Conservation (phyloP, 139 green algal species). For the Spirogloea muscicola region DNA sequence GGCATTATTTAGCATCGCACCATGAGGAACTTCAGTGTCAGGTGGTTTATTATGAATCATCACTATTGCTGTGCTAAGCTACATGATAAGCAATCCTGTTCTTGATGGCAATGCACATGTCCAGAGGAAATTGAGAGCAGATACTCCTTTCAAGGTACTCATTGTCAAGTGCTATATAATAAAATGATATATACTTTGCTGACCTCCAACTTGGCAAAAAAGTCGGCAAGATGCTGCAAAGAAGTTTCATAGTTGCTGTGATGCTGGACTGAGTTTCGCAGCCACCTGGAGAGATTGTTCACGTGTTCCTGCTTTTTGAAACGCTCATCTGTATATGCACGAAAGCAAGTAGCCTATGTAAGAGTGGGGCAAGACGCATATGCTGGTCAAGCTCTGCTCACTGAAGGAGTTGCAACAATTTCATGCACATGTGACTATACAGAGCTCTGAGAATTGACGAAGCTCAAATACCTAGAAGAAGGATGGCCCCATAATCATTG, state of each 20-base stretch:
- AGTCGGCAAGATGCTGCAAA: too few relatives aligned
- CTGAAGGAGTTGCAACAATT: not conserved
- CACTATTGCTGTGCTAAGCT: too few relatives aligned
- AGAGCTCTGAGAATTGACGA: not conserved
- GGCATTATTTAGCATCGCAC: too few relatives aligned
- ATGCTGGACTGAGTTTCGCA: not conserved
- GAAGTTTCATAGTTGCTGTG: constrained; percentile 7
- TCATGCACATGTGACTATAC: not conserved
- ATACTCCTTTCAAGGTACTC: too few relatives aligned
- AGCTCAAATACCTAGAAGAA: constrained; percentile 71
- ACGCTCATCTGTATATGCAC: not conserved
- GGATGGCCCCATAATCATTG: constrained; percentile 85
- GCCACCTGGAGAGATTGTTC: constrained; percentile 17
- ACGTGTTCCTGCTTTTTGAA: not conserved
- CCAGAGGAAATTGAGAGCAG: too few relatives aligned
- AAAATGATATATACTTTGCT: too few relatives aligned
- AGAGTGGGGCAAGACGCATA: not conserved
- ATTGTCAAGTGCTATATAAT: too few relatives aligned
- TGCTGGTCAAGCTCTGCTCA: not conserved
- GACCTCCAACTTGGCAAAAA: too few relatives aligned
- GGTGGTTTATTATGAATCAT: too few relatives aligned
- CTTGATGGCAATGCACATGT: too few relatives aligned
- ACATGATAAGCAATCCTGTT: too few relatives aligned
- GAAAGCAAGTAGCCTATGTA: not conserved
- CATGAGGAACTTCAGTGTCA: too few relatives aligned